Base-by-base conservation (phyloP, 164 flowering plant species). In the Dillenia turbinata region DNA sequence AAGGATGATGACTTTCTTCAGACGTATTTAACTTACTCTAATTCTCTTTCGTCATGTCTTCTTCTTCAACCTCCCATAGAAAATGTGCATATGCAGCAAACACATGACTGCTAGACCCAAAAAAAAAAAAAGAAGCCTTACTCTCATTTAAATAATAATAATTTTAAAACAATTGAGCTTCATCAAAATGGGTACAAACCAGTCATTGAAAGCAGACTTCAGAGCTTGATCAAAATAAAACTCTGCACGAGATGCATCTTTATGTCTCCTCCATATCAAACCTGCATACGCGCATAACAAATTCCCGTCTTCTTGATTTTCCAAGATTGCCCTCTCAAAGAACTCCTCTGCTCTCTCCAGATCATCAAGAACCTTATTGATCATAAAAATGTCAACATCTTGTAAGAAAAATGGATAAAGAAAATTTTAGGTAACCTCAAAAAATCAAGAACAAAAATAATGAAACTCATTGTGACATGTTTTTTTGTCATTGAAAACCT, bases 21-120 rank as follows among this genome's bases (percentile, higher is more conserved):
- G 7, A 33, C 40, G 6, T 4, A 33, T 33, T 33, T 33, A 26
- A 2, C 40, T 47, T 8, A n/a, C 2, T 3, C 43, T 49, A 22
- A 5, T 52, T 9, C 11, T 67, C 71, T 9, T 56, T 60, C 10
- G 57, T 60, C 10, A 53, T 67, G 0, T 66, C 70, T 43, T 66
- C 78, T 22, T 70, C 78, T 26, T 13, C 78, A 52, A 70, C 68
- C 65, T 75, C 78, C 78, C 78, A 67, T 0, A 75, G 72, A 24
- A 71, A 71, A 0, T n/a, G 51, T 44, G 78, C 78, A 56, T 67
- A 71, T 1, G 78, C 64, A 8, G 75, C 72, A 10, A 61, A 61
- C 13, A 71, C 78, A 51, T 60, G 53, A 43, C 78, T 75, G 74
- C 68, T 60, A 22, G 13, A 48, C 10, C 43, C n/a, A 54, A 33